These are phyloP conservation scores for Scheffersomyces segobiensis DNA, from an alignment of 1,139 yeast species.

Conservation along the genomic window DNA sequence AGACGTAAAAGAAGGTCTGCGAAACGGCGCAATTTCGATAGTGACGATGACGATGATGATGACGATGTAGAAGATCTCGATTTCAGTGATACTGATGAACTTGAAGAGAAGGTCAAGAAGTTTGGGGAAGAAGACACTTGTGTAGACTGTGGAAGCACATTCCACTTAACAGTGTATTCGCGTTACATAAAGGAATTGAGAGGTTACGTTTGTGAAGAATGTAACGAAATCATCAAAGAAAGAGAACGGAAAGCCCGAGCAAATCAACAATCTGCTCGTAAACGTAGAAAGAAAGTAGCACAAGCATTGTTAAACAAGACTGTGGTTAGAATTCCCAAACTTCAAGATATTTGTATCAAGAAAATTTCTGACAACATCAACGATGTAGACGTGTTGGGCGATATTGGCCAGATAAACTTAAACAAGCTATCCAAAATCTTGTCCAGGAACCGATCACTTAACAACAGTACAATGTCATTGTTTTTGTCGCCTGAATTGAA, in stretches of 20 bases:
- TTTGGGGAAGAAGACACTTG: slow-evolving; percentile 56
- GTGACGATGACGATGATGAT: slow-evolving; percentile 28
- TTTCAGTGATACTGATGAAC: slow-evolving; percentile 28
- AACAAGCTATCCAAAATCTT: slow-evolving; percentile 71
- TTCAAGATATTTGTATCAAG: slow-evolving; percentile 80
- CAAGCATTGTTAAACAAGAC: slow-evolving; percentile 77
- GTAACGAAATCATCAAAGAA: slow-evolving; percentile 50
- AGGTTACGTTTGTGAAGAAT: slow-evolving; percentile 67
- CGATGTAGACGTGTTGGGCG: slow-evolving; percentile 77
- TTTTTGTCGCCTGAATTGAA: slow-evolving; percentile 65
- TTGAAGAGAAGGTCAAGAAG: slow-evolving; percentile 24
- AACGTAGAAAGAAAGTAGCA: slow-evolving; percentile 75
- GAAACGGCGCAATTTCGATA: slow-evolving; percentile 19
- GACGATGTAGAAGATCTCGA: slow-evolving; percentile 30
- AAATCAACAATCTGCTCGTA: slow-evolving; percentile 64
- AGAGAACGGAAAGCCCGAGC: slow-evolving; percentile 47
- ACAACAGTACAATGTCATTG: slow-evolving; percentile 67
- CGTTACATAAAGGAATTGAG: slow-evolving; percentile 47
- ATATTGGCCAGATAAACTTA: slow-evolving; percentile 64
- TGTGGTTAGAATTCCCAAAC: slow-evolving; percentile 60
- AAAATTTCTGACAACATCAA: slow-evolving; percentile 72
- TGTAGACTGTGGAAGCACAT: slow-evolving; percentile 56
- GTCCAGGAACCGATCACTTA: slow-evolving; percentile 76
- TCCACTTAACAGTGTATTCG: slow-evolving; percentile 67
- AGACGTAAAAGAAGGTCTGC: slow-evolving; percentile 32